Percentiles rank a stretch among this genome's conserved stretches.
Evolutionary conservation across 208 protist genomes (phyloP).

Genomic region (Wallacemonas rigidus): DNA sequence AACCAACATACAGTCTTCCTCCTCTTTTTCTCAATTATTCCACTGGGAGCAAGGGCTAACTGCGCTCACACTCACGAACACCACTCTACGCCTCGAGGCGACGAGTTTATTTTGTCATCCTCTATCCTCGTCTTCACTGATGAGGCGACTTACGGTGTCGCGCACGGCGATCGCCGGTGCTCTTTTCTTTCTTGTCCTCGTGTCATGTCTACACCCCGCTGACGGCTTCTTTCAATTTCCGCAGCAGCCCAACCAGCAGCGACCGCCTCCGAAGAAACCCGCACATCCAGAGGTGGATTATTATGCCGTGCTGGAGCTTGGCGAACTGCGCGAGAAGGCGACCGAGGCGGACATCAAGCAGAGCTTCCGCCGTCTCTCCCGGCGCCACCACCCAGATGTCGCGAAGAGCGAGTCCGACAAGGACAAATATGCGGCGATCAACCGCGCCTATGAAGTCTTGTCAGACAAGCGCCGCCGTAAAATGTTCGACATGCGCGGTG

Average conservation of each 20-base stretch:
- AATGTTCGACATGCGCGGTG: conserved; percentile 93
- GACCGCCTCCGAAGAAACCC: not conserved
- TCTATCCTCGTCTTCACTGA: not conserved
- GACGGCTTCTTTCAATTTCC: conserved; percentile 16
- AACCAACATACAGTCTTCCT: too few relatives aligned
- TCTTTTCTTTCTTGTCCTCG: not conserved
- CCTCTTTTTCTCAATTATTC: too few relatives aligned
- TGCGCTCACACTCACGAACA: too few relatives aligned
- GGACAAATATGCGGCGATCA: conserved; percentile 73
- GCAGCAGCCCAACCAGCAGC: not conserved
- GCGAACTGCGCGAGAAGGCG: conserved; percentile 50
- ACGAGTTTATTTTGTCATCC: too few relatives aligned
- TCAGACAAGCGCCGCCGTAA: conserved; percentile 86
- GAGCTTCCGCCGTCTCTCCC: conserved; percentile 70
- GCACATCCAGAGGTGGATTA: conserved; percentile 65
- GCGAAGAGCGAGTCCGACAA: conserved; percentile 49
- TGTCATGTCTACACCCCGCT: not conserved
- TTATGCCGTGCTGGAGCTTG: conserved; percentile 73
- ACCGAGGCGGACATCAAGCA: conserved; percentile 86
- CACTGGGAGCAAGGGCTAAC: too few relatives aligned
- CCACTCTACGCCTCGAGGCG: too few relatives aligned
- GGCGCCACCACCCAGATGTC: conserved; percentile 87
- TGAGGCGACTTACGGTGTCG: not conserved
- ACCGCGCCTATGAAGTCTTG: conserved; percentile 91
- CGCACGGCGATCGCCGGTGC: not conserved